Percentiles rank a stretch among this genome's conserved stretches.
Evolutionary conservation across 73 alveolate genomes (phyloP).

Genomic region (Uronychia binucleata): DNA sequence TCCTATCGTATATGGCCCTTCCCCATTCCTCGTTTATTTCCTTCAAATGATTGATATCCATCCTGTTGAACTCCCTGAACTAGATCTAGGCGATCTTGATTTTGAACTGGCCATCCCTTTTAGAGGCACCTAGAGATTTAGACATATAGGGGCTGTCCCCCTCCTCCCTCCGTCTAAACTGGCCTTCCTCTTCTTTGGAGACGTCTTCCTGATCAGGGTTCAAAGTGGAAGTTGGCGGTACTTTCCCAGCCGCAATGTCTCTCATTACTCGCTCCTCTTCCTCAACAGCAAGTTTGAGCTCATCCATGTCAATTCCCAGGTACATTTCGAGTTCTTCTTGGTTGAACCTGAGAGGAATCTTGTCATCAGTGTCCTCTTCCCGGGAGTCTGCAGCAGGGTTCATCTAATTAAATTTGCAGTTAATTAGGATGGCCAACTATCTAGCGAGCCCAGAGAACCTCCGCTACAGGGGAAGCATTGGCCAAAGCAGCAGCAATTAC

Average conservation of each 20-base stretch:
- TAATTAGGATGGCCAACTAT: neutral
- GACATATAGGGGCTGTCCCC: neutral
- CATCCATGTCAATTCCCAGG: neutral
- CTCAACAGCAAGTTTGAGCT: neutral
- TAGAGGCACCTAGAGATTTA: too few species aligned
- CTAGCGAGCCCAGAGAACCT: neutral
- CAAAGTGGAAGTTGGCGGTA: neutral
- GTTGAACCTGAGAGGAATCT: neutral
- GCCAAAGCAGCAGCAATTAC: neutral
- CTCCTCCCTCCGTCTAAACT: neutral
- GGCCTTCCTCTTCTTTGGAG: neutral
- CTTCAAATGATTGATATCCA: neutral
- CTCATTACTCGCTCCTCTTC: neutral
- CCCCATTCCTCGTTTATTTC: neutral
- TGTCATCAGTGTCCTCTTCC: neutral
- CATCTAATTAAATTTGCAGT: neutral
- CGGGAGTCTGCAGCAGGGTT: neutral
- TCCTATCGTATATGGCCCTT: neutral
- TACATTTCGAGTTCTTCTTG: neutral
- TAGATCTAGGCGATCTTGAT: neutral
- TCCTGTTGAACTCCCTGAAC: neutral
- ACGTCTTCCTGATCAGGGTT: neutral
- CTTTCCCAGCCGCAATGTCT: neutral
- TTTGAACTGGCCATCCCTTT: neutral
- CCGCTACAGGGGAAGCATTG: too few species aligned